Base-by-base conservation (phyloP, 1,284 basidiomycete genomes). In the Apiotrichum sp. region DNA sequence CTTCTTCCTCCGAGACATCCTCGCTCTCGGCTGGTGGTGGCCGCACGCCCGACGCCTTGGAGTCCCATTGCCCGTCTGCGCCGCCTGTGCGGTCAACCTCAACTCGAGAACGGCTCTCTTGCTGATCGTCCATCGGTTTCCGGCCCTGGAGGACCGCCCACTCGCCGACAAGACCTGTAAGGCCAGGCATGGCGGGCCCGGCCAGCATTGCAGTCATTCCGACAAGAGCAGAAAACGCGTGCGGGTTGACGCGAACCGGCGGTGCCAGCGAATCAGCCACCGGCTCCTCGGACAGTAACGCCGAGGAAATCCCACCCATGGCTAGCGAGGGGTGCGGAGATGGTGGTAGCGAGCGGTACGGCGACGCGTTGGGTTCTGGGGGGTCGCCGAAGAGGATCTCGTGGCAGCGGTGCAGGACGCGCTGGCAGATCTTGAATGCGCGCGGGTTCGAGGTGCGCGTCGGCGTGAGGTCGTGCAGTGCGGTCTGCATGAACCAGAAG, bases 401-500 rank as follows among this genome's bases (percentile, higher is more conserved):
- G 77, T 98, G 95, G 71, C 93, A 96, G 72, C 85, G 84, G 71
- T 93, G 91, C 61, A 97, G 80, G 49, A 93, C 84, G 57, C 96
- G 84, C 75, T 93, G 91, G 77, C 96, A 98, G 62, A 96, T 87
- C 56, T 84, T 79, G 76, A 98, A 98, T 0, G 92, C 88, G 32
- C 81, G 82, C 1, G 92, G 86, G 58, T 85, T 82, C 45, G 76
- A 74, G 8, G 84, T 81, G 42, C 80, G 79, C 11, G 80, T 78
- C 4, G 78, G 72, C 0, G 88, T 82, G n/a, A 96, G 80, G 74
- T 97, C 93, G 61, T 83, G 85, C n/a, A 97, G 80, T 34, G 88
- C 85, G 29, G 92, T 88, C 83, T 97, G 93, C 86, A 97, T 93
- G 75, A 93, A 96, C 92, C 93, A 97, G 50, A 97, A 79, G 0